phyloP scores from a whole-genome alignment of 805 yeast species.

The Cyberlindnera lachancei region DNA sequence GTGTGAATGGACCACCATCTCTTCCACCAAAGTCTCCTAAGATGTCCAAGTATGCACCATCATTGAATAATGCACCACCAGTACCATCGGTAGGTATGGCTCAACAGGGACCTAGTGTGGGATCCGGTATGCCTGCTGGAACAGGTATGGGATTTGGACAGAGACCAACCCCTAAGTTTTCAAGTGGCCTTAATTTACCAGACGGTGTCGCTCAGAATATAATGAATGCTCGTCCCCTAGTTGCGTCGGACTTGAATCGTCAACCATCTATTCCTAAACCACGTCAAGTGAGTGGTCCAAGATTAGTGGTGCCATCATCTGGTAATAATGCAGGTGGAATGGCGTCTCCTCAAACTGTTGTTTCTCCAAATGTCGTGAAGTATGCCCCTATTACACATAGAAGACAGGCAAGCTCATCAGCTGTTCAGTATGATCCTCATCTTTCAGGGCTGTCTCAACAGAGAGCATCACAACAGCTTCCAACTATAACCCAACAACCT shows the following conservation, averaged over 20 bases:
- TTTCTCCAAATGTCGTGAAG: too few species aligned
- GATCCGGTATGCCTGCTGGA: background rate
- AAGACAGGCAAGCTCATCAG: conserved; percentile 23
- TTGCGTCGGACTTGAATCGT: background rate
- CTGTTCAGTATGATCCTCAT: conserved; percentile 23
- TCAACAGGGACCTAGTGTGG: too few species aligned
- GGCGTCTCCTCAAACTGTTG: too few species aligned
- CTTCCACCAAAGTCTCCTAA: conserved; percentile 1
- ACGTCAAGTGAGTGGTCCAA: background rate
- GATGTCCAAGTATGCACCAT: conserved; percentile 1
- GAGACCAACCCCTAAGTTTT: background rate
- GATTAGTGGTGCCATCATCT: background rate
- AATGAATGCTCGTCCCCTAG: conserved; percentile 7
- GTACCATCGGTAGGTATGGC: conserved; percentile 4
- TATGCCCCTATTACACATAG: conserved; percentile 32
- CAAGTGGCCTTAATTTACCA: background rate
- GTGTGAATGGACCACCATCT: background rate
- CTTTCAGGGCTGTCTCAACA: conserved; percentile 14
- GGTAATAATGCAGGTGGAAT: too few species aligned
- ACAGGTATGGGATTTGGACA: conserved; percentile 5
- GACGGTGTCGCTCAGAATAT: background rate
- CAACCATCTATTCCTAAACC: background rate
- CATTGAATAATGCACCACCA: background rate
- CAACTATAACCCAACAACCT: conserved; percentile 1
- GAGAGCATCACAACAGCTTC: conserved; percentile 4